Conservation (phyloP, 1,139 yeast species). For the Magnusiomyces suaveolens region DNA sequence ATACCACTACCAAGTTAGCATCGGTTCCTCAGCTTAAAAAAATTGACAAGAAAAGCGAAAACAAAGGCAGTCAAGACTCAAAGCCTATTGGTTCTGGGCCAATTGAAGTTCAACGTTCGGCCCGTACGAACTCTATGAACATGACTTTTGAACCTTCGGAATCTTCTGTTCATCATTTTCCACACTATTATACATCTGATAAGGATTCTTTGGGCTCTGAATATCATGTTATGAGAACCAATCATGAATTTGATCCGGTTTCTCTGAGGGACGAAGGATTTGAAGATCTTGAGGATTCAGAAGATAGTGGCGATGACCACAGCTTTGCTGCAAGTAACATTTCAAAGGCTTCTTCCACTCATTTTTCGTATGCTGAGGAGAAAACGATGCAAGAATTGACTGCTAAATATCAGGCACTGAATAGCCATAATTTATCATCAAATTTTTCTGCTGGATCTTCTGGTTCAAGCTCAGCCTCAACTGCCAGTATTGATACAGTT, state of each 20-base stretch:
- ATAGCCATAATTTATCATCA: slow-evolving; percentile 8
- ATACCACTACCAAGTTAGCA: background rate
- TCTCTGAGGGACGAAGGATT: background rate
- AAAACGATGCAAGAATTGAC: slow-evolving; percentile 57
- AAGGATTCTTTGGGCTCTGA: background rate
- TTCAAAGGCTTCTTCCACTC: slow-evolving; percentile 20
- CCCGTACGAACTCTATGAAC: background rate
- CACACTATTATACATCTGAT: background rate
- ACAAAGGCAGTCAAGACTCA: background rate
- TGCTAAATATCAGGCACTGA: slow-evolving; percentile 55
- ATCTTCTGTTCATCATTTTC: background rate
- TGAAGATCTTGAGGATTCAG: background rate
- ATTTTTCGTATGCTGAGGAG: slow-evolving; percentile 59
- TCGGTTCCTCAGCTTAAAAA: background rate
- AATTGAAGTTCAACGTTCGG: background rate
- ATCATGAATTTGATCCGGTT: background rate
- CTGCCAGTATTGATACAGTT: background rate
- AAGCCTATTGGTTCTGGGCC: background rate
- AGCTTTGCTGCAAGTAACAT: background rate
- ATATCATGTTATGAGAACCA: background rate
- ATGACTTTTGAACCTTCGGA: background rate
- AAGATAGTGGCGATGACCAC: background rate
- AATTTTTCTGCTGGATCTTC: background rate
- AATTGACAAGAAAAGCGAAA: background rate
- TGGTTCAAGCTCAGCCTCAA: background rate